Evolutionary conservation across 208 protist species (phyloP), one percentile per base, ranked within the genome.

Genomic region (Trypanosoma conorhini): DNA sequence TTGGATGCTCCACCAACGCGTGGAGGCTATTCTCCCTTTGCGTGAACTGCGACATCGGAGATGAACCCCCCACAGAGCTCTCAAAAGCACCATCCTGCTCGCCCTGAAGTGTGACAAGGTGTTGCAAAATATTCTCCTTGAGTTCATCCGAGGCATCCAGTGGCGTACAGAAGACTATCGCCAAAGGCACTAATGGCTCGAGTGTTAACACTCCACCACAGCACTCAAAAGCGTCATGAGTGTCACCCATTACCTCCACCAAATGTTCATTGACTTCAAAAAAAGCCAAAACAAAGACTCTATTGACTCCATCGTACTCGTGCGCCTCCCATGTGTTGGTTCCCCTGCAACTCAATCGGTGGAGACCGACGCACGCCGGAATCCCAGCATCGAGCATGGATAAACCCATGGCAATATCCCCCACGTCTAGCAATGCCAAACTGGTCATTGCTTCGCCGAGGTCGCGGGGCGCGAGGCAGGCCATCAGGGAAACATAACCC

Each of bases 331-430:
- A 80, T n/a, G 62, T 55, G 3, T 52, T 19, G 52, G 15, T 64
- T 8, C 63, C 62, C 1, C 48, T 12, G 63, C 90, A 96, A 54
- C 59, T 50, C 5, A 80, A 68, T 4, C 50, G 56, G 74, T 96
- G 88, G 62, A 96, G 81, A 7, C 82, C 84, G 28, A 96, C 88
- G 51, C 88, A 80, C 1, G 88, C 80, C 1, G 91, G 91, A 55
- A 96, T 89, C 42, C 91, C 88, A 12, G 86, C 91, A 67, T 93
- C 88, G 26, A 93, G 75, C 84, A 94, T 93, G 24, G 84, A 87
- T 3, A 96, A 69, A 0, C 86, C 91, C 79, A 93, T 88, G 31
- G 85, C 70, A 61, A 93, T 58, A 65, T 92, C 84, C 35, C 88
- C 87, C 21, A 92, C 91, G 61, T 93, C 88, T 2, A 96, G 72